Conservation (phyloP, 1,139 yeast species). For the Fermentozyma sake region DNA sequence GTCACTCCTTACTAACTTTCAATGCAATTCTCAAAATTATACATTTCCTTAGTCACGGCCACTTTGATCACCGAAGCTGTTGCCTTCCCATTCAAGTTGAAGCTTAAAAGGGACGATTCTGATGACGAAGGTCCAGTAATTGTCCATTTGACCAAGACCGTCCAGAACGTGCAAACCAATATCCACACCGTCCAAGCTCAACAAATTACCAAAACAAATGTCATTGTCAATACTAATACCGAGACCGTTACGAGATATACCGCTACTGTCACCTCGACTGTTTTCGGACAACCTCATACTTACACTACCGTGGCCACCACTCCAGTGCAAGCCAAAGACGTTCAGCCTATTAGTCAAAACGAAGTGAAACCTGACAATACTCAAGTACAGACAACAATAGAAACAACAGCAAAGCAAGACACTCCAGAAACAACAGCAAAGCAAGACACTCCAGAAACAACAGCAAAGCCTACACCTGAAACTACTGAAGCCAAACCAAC, state of each 20-base stretch:
- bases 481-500: slow-evolving; percentile 6
- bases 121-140: slow-evolving; percentile 29
- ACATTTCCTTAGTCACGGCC: slow-evolving; percentile 19
- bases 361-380: slow-evolving; percentile 3
- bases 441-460: slow-evolving; percentile 7
- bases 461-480: slow-evolving; percentile 8
- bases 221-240: slow-evolving; percentile 27
- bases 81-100: slow-evolving; percentile 23
- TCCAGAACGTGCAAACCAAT: slow-evolving; percentile 31
- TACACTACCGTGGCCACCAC: slow-evolving; percentile 37
- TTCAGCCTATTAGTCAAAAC: slow-evolving; percentile 3
- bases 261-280: slow-evolving; percentile 43
- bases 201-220: slow-evolving; percentile 27
- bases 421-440: slow-evolving; percentile 9
- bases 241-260: slow-evolving; percentile 41
- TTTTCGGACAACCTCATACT: slow-evolving; percentile 36
- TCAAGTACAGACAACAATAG: slow-evolving; percentile 5
- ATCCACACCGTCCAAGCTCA: slow-evolving; percentile 29
- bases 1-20: slow-evolving; percentile 7
- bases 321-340: slow-evolving; percentile 19
- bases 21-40: slow-evolving; percentile 33
- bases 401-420: slow-evolving; percentile 10
- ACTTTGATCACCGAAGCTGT: slow-evolving; percentile 18
- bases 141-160: slow-evolving; percentile 35
- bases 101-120: slow-evolving; percentile 6